Evolutionary conservation across 2,329 filamentous ascomycete genomes (phyloP).

Genomic region (Fusarium sp.): DNA sequence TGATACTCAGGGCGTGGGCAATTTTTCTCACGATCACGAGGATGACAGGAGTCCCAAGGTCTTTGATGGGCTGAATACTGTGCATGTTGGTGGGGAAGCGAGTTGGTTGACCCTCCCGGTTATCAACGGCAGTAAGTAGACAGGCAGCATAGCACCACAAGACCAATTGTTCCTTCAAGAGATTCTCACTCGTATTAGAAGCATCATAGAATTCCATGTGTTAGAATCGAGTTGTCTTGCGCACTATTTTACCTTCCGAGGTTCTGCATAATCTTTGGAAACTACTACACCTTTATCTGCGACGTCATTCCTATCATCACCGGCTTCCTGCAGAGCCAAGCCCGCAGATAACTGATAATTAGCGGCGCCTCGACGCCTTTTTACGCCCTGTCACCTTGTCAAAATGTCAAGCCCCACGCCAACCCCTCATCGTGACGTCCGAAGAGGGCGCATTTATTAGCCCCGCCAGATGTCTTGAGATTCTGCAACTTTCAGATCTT

Average conservation of each 20-base stretch:
- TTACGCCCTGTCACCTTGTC: not conserved
- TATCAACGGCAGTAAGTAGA: not conserved
- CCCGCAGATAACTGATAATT: not conserved
- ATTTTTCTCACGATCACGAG: not conserved
- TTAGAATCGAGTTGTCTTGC: not conserved
- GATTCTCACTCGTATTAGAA: not conserved
- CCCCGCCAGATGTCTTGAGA: not conserved
- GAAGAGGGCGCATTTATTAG: not conserved
- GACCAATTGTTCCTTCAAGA: not conserved
- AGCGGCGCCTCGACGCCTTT: not conserved
- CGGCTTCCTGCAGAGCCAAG: not conserved
- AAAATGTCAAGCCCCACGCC: not conserved
- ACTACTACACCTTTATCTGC: not conserved
- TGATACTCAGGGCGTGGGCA: not conserved
- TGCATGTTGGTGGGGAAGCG: not conserved
- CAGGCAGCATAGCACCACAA: not conserved
- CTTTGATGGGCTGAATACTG: not conserved
- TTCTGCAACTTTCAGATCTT: not conserved
- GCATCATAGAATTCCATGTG: not conserved
- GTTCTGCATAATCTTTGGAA: not conserved
- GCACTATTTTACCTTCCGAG: not conserved
- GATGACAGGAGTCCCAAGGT: not conserved
- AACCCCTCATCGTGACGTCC: not conserved
- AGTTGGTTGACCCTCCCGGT: conserved; percentile 4
- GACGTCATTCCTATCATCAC: not conserved